Evolutionary conservation across 73 alveolate species (phyloP).

Genomic region (Effrenium voratum): DNA sequence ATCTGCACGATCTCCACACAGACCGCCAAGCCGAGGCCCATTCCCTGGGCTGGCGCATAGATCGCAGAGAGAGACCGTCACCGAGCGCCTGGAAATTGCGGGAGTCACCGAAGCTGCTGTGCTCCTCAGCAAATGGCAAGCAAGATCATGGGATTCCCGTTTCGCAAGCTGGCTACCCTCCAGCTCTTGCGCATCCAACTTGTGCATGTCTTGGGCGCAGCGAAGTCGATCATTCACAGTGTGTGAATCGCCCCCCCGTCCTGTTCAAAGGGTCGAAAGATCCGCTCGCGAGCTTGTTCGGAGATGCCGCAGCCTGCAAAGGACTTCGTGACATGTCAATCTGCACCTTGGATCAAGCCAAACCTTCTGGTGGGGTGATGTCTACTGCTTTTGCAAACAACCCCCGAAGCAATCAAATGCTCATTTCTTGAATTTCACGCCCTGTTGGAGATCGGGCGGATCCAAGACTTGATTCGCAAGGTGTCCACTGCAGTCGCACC

Average conservation of each 20-base stretch:
- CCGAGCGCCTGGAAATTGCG: conserved; percentile 56
- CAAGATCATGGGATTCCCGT: too few species aligned
- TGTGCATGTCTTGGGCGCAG: neutral
- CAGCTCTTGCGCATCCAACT: too few species aligned
- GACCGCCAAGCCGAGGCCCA: conserved; percentile 83
- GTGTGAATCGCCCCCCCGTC: too few species aligned
- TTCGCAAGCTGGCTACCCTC: too few species aligned
- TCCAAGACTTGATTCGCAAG: neutral
- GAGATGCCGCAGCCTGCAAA: conserved; percentile 79
- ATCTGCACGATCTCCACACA: conserved; percentile 62
- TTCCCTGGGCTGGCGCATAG: conserved; percentile 29
- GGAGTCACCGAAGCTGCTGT: conserved; percentile 73
- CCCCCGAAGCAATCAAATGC: neutral
- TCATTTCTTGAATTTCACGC: neutral
- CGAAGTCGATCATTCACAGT: neutral
- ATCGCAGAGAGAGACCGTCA: neutral
- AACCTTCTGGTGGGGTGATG: neutral
- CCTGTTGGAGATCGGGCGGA: neutral
- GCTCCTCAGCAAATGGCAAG: conserved; percentile 53
- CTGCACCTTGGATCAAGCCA: too few species aligned
- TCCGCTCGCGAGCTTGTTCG: conserved; percentile 7
- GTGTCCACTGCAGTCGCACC: neutral
- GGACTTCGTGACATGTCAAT: neutral
- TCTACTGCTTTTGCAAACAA: neutral
- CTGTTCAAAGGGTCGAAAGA: conserved; percentile 87